Evolutionary conservation across 192 early-diverging fungal species (phyloP).

Genomic region (Backusella sp.): DNA sequence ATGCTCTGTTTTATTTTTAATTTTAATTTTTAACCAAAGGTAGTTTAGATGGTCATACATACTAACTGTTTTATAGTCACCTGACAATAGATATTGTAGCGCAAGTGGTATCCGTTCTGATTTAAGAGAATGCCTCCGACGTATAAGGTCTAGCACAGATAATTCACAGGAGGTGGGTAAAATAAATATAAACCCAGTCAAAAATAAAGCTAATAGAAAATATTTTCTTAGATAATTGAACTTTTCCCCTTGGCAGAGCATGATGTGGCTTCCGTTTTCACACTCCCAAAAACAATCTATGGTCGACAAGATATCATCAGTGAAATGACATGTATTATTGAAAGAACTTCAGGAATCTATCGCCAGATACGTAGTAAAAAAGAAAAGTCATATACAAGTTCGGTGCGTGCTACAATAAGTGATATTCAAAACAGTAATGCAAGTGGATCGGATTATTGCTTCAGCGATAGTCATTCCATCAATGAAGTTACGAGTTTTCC

Average conservation of each 20-base stretch:
- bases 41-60: neutral
- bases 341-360: constrained; percentile 18
- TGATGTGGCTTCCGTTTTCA: constrained; percentile 36
- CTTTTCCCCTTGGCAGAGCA: constrained; percentile 28
- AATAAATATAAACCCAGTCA: neutral
- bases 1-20: neutral
- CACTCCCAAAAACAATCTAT: constrained; percentile 27
- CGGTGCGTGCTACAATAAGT: neutral
- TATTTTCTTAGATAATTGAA: constrained; percentile 15
- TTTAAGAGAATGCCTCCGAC: constrained; percentile 27
- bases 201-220: neutral
- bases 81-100: constrained; percentile 34
- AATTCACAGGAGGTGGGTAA: constrained; percentile 7
- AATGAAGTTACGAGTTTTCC: neutral
- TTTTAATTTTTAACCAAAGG: neutral
- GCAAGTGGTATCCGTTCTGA: constrained; percentile 26
- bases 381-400: constrained; percentile 8
- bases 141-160: constrained; percentile 7
- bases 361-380: neutral
- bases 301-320: constrained; percentile 25
- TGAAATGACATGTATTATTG: constrained; percentile 27
- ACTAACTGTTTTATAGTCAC: constrained; percentile 14
- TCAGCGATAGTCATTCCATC: constrained; percentile 7
- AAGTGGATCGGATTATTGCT: neutral
- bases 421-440: constrained; percentile 1